A percentile compares a stretch with the other conserved stretches of the same genome.
Conservation (phyloP, 192 early-diverging fungal genomes). For the Funneliformis geosporum region DNA sequence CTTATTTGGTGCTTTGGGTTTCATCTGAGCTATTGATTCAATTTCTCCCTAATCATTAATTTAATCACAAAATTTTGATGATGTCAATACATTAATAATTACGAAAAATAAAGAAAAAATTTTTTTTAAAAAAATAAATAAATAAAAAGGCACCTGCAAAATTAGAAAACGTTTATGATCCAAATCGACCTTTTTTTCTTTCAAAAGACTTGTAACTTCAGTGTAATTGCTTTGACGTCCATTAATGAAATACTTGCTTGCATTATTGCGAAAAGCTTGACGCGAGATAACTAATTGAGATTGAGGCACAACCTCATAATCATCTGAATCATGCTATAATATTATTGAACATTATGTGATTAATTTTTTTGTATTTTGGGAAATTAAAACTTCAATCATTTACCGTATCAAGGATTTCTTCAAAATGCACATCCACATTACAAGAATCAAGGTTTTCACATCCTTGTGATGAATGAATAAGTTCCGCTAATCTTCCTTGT, state of each 20-base stretch:
- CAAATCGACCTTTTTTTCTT: slow-evolving; percentile 86
- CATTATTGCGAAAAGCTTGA: slow-evolving; percentile 64
- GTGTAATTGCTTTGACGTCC: slow-evolving; percentile 66
- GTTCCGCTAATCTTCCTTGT: no score
- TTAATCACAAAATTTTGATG: neutral
- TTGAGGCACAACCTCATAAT: slow-evolving; percentile 59
- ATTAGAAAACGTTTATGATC: slow-evolving; percentile 99
- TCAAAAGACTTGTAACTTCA: slow-evolving; percentile 83
- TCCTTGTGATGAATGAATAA: slow-evolving; percentile 91
- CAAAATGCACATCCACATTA: no score
- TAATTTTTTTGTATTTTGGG: neutral
- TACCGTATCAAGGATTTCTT: slow-evolving; percentile 84
- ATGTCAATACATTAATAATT: neutral
- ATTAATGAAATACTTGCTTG: slow-evolving; percentile 80
- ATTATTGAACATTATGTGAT: neutral
- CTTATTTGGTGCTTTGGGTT: slow-evolving; percentile 88
- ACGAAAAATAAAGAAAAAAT: no score
- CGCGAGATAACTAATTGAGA: slow-evolving; percentile 81
- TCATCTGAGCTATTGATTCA: slow-evolving; percentile 98
- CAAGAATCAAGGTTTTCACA: slow-evolving; percentile 72
- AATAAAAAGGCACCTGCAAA: slow-evolving; percentile 60
- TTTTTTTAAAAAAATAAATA: no score
- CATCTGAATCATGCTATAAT: slow-evolving; percentile 59
- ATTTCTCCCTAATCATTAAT: slow-evolving; percentile 76
- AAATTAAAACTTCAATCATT: neutral